phyloP scores from a whole-genome alignment of 352 stramenopile species.

The Peronospora farinosa region DNA sequence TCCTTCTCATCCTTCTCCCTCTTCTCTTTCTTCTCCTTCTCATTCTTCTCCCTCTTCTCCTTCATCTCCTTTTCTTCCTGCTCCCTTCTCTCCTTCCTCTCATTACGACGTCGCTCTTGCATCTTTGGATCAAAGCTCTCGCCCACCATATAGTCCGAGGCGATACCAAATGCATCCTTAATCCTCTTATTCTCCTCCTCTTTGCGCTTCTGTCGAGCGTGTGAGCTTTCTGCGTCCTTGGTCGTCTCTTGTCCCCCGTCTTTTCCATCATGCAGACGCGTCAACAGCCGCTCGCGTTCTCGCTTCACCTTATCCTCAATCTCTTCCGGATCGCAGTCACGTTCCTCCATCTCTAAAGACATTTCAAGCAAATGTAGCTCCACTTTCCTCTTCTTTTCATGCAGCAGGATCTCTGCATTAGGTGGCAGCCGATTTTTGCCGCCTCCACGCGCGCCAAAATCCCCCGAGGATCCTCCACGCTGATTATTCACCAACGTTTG shows the following conservation, averaged over 20 bases:
- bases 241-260: constrained; percentile 4
- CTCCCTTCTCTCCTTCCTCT: constrained; percentile 39
- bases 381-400: constrained; percentile 73
- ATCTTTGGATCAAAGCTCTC: constrained; percentile 76
- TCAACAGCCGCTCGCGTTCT: constrained; percentile 52
- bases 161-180: constrained; percentile 66
- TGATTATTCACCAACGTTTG: constrained; percentile 54
- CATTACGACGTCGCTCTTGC: constrained; percentile 53
- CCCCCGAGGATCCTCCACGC: constrained; percentile 11
- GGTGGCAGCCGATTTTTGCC: constrained; percentile 25
- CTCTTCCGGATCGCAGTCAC: constrained; percentile 59
- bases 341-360: constrained; percentile 69
- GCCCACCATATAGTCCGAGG: constrained; percentile 59
- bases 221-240: constrained; percentile 36
- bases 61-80: constrained; percentile 45
- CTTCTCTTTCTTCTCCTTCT: constrained; percentile 37
- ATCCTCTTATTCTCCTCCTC: constrained; percentile 60
- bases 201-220: constrained; percentile 54
- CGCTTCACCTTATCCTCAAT: constrained; percentile 55
- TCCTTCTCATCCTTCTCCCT: constrained; percentile 49
- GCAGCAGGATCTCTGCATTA: constrained; percentile 76
- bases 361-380: constrained; percentile 80
- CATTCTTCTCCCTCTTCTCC: constrained; percentile 38
- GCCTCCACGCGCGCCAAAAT: constrained; percentile 12
- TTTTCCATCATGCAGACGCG: constrained; percentile 16